Evolutionary conservation across 2,329 filamentous ascomycete species (phyloP), one percentile per base, ranked within the genome.

Genomic region (Paecilomyces formosus): DNA sequence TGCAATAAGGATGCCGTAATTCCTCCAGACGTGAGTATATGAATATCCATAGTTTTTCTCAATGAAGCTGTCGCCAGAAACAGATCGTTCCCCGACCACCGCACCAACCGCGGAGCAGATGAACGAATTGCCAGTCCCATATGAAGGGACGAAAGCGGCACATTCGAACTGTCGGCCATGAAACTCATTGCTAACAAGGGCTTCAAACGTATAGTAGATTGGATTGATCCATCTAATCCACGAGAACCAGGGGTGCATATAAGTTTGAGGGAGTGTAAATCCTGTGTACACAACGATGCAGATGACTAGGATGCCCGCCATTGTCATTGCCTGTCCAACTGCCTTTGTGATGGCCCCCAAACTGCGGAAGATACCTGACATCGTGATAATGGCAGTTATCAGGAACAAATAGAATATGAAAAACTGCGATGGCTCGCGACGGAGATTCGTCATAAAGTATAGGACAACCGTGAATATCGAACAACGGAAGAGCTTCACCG

Each of bases 401-500:
- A 85, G 88, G 68, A 93, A 83, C 56, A 96, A 78, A 59, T 91
- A 74, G 81, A 90, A 96, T 76, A 91, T 88, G 80, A 96, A 96
- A 79, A 94, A 96, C 0, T 86, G 76, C 1, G 87, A 88, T 0
- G 89, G 78, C 62, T 88, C 85, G 56, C 90, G 82, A 58, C 88
- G 84, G 30, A 97, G 78, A 63, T 92, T 88, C 0, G 89, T 88
- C 85, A 97, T 87, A 74, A 96, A 96, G 77, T 96, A 96, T 3
- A 96, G 75, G 1, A 85, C 81, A 31, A 92, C 56, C 70, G 96
- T 95, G 80, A 95, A 96, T 3, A 84, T 76, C 62, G 95, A 81
- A 1, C 85, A 76, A 65, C 92, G 92, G 18, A 74, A 45, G 9
- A 95, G 74, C 73, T 94, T 96, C 74, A 90, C 90, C 0, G 92